Evolutionary conservation across 805 yeast species (phyloP), one percentile per base, ranked within the genome.

Genomic region (Candida dajiaensis): DNA sequence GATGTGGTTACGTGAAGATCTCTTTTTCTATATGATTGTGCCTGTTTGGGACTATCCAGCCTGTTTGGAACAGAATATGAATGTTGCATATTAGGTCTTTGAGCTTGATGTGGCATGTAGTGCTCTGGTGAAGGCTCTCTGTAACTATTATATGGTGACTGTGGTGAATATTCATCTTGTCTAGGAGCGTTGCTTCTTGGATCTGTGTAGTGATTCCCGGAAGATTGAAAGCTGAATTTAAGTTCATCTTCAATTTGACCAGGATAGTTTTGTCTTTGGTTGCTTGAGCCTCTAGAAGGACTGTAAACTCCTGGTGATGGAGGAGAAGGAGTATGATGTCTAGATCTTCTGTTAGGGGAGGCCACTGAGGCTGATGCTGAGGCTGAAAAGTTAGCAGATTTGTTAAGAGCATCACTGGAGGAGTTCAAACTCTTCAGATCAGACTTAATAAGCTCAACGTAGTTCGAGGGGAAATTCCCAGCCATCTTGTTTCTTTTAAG

Each of bases 401-500:
- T 35, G 25, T 29, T 21, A 23, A 37, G 9, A 13, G 22, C 23
- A 19, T 25, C 39, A 20, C 9, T 36, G n/a, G 39, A 36, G n/a
- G 22, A 19, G 19, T 20, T 20, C 23, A 36, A 16, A 20, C 12
- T 36, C 16, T 36, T 36, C 45, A 52, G 43, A 38, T 52, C 59
- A 6, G 69, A 64, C 55, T 74, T 76, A 42, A 82, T 55, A 18
- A 80, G 59, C 48, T 78, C 81, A 6, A 89, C 97, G 61, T 83
- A 90, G 57, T 90, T 92, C 36, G 83, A 75, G 1, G 99, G 98
- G 59, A 94, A 94, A 41, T 80, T 72, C 0, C 99, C 99, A 35
- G 80, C 78, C 55, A 87, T 79, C 50, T 81, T 86, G 66, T 88
- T 89, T 59, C 98, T 74, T 53, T 81, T 69, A 46, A 92, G 74